A percentile compares a stretch with the other conserved stretches of the same genome.
Conservation (phyloP, 306 rosid genomes). For the Pterocarpus santalinus region DNA sequence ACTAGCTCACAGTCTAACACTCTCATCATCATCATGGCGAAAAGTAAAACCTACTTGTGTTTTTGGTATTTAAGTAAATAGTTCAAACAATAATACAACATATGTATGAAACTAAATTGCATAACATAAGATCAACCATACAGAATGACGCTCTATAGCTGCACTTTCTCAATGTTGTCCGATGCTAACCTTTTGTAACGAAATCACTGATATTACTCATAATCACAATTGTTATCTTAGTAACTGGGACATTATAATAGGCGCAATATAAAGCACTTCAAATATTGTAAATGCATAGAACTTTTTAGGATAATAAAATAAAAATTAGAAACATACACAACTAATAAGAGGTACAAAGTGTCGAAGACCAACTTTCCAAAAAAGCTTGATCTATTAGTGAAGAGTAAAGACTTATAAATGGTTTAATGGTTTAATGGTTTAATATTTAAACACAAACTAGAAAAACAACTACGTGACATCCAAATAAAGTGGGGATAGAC, state of each 20-base stretch:
- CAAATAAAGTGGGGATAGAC: neutral
- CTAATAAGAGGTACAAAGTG: neutral
- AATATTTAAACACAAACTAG: constrained; percentile 6
- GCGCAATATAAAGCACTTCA: constrained; percentile 3
- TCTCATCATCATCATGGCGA: neutral
- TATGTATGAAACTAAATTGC: constrained; percentile 10
- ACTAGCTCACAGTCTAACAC: neutral
- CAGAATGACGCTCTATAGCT: neutral
- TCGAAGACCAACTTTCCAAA: neutral
- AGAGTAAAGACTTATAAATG: neutral
- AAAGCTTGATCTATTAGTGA: neutral
- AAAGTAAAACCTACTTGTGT: neutral
- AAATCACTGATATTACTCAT: constrained; percentile 9
- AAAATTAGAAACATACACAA: neutral
- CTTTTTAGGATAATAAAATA: neutral
- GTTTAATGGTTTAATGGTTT: neutral
- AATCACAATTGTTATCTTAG: neutral
- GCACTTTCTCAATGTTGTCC: constrained; percentile 19
- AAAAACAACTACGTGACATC: constrained; percentile 8
- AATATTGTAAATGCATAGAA: neutral
- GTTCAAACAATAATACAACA: constrained; percentile 3
- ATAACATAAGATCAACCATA: constrained; percentile 6
- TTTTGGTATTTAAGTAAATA: constrained; percentile 1
- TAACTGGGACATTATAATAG: neutral
- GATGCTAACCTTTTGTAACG: neutral